Evolutionary conservation across 192 early-diverging fungal species (phyloP).

Genomic region (Podila epicladia): DNA sequence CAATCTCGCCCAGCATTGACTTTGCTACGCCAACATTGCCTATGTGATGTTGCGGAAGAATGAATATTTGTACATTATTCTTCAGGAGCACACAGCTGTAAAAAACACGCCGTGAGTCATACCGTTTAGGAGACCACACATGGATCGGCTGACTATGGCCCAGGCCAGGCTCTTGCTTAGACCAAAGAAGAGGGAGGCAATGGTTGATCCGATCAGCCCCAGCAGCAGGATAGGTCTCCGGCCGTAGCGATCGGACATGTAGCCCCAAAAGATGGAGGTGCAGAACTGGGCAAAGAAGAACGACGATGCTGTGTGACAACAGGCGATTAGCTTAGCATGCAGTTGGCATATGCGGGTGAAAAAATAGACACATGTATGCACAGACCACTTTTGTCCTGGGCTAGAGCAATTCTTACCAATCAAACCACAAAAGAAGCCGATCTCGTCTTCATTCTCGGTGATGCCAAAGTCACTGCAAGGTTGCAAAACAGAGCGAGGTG

Average conservation of each 20-base stretch:
- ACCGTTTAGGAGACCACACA: conserved; percentile 80
- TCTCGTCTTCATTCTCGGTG: conserved; percentile 74
- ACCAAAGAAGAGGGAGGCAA: conserved; percentile 80
- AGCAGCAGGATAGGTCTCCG: conserved; percentile 82
- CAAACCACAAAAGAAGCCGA: conserved; percentile 85
- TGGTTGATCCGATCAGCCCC: conserved; percentile 80
- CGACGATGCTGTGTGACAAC: conserved; percentile 56
- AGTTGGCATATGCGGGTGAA: neutral
- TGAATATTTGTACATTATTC: neutral
- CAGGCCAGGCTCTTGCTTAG: conserved; percentile 62
- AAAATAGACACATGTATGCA: neutral
- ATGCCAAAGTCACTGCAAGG: conserved; percentile 75
- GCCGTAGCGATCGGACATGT: conserved; percentile 82
- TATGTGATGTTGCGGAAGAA: conserved; percentile 4
- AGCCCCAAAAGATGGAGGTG: conserved; percentile 77
- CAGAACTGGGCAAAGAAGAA: conserved; percentile 80
- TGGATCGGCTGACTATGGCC: conserved; percentile 68
- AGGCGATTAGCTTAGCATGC: neutral
- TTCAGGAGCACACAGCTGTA: neutral
- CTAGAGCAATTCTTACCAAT: conserved; percentile 50
- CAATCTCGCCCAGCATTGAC: conserved; percentile 86
- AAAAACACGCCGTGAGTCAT: conserved; percentile 4
- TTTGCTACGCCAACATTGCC: conserved; percentile 84
- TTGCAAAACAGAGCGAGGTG: neutral
- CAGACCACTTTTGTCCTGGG: neutral